Percentiles rank a stretch among this genome's conserved stretches.
Evolutionary conservation across 2,329 filamentous ascomycete species (phyloP).

Genomic region (Trichoderma sp.): DNA sequence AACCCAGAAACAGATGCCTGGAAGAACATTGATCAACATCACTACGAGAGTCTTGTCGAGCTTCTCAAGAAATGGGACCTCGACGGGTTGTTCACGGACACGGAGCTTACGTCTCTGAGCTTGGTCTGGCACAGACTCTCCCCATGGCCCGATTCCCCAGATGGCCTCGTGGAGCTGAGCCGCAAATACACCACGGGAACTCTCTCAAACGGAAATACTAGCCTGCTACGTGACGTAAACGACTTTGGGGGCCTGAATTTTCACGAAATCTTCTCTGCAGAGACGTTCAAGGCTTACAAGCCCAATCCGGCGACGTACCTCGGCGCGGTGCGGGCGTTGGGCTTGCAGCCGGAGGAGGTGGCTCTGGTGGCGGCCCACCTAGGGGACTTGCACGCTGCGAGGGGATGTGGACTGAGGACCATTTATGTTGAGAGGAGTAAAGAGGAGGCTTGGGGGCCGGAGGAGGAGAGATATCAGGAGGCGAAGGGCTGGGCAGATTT

Average conservation of each 20-base stretch:
- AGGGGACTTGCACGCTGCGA: conserved; percentile 68
- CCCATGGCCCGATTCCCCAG: conserved; percentile 68
- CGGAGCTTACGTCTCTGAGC: conserved; percentile 66
- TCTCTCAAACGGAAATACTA: conserved; percentile 74
- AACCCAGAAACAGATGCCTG: conserved; percentile 55
- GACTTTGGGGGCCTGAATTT: conserved; percentile 64
- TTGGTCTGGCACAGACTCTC: conserved; percentile 72
- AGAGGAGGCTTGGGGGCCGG: conserved; percentile 66
- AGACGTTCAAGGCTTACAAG: conserved; percentile 77
- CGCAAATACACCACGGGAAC: conserved; percentile 65
- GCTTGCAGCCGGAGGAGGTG: conserved; percentile 61
- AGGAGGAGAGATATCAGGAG: conserved; percentile 55
- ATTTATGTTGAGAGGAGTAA: conserved; percentile 71
- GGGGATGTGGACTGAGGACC: conserved; percentile 65
- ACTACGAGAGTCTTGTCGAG: conserved; percentile 62
- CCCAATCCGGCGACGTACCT: conserved; percentile 69
- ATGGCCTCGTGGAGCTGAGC: conserved; percentile 59
- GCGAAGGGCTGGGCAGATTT: conserved; percentile 51
- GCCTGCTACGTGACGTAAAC: conserved; percentile 68
- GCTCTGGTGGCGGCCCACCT: conserved; percentile 81
- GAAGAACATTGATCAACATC: conserved; percentile 74
- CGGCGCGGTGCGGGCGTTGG: conserved; percentile 65
- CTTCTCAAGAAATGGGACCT: conserved; percentile 63
- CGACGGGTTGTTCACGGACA: conserved; percentile 61
- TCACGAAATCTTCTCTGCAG: conserved; percentile 64